Evolutionary conservation across 768 basidiomycete species (phyloP), one percentile per base, ranked within the genome.

Genomic region (Phlebiopsis gigantea): DNA sequence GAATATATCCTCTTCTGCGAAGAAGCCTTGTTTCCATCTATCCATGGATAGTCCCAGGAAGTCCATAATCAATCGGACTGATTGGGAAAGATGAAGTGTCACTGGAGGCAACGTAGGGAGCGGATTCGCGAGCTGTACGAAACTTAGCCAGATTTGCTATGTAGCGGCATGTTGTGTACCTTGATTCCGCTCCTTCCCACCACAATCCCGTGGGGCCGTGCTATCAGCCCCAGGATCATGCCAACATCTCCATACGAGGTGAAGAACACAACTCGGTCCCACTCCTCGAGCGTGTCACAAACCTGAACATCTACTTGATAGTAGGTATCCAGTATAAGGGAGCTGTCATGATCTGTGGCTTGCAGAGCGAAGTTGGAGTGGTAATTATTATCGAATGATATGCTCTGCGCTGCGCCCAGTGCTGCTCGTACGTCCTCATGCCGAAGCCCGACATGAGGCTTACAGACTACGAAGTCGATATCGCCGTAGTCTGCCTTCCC

Each of bases 191-290:
- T 74, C 22, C 68, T 70, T 5, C 80, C 79, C 0, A 85, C 66
- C 1, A 69, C 63, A 2, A 89, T 61, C 2, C 85, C 82, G 46
- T 70, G 69, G 53, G 79, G 79, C 41, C 76, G 75, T 8, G 75
- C 78, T 17, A 88, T 67, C 14, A 84, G 66, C 9, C 82, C 79
- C 47, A 89, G 67, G 15, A 89, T 85, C 80, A 87, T 86, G 0
- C 83, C 84, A 17, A 88, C 73, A 62, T 88, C 88, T 8, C 88
- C 88, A 62, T 87, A 88, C 1, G 80, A 78, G 56, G 82, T 76
- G 62, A 80, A 80, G 68, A 87, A 80, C 22, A 75, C 64, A 15
- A 80, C 67, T 21, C 81, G 73, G 22, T 82, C 73, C 68, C 71
- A 80, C 62, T 80, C 80, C 19, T 70, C 74, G 62, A 69, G 68